Evolutionary conservation across 2,329 filamentous ascomycete genomes (phyloP).

Genomic region (Aspergillus eucalypticola): DNA sequence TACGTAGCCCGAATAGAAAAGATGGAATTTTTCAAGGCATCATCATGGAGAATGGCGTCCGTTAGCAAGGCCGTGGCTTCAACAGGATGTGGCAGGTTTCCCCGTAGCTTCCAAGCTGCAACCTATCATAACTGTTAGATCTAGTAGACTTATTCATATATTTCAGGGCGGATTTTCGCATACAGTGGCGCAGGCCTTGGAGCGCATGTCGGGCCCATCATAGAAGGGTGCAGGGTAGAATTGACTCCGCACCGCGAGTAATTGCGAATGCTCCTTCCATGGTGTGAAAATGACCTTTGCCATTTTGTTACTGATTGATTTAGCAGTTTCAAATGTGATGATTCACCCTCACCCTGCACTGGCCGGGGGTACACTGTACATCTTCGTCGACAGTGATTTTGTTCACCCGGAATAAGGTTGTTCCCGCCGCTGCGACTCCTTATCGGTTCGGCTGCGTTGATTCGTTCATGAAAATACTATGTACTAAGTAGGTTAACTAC

Average conservation of each 20-base stretch:
- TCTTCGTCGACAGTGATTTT: constrained; percentile 18
- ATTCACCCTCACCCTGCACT: background rate
- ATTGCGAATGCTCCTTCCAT: constrained; percentile 42
- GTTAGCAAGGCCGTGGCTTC: constrained; percentile 49
- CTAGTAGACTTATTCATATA: too few species aligned
- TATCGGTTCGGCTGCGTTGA: background rate
- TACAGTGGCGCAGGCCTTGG: constrained; percentile 44
- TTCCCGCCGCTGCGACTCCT: constrained; percentile 13
- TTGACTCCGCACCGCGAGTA: constrained; percentile 39
- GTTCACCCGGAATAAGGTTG: constrained; percentile 20
- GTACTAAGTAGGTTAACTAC: too few species aligned
- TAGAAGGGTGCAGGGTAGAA: constrained; percentile 41
- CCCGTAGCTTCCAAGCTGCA: constrained; percentile 47
- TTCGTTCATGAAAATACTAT: background rate
- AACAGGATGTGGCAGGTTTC: constrained; percentile 48
- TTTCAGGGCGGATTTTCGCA: constrained; percentile 14
- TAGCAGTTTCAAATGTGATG: background rate
- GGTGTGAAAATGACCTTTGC: constrained; percentile 45
- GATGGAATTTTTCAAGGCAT: constrained; percentile 42
- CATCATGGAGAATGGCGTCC: constrained; percentile 48
- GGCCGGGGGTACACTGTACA: background rate
- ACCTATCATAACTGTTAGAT: constrained; percentile 30
- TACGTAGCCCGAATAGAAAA: constrained; percentile 49
- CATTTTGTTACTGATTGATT: constrained; percentile 27
- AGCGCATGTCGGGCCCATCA: constrained; percentile 40